Evolutionary conservation across 345 rosid genomes (phyloP), one percentile per base, ranked within the genome.

Genomic region (Arabidopsis suecica): DNA sequence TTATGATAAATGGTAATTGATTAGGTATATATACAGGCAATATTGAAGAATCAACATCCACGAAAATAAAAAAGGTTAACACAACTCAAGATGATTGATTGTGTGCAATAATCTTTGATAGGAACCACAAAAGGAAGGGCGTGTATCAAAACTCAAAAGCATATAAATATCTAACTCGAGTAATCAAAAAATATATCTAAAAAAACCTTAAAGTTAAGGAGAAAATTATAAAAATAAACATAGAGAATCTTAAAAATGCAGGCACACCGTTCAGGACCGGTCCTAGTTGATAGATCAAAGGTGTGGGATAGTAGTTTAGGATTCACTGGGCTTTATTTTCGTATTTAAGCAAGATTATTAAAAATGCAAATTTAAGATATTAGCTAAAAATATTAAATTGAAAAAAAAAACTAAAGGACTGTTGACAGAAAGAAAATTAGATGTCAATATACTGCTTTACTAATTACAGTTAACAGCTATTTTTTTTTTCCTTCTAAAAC

Each of bases 101-200:
- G 64, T 76, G 65, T 44, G 64, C 48, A 76, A 14, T 55, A 23
- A 69, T 76, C 70, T 44, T 42, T 16, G 40, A 61, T 61, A 53
- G 16, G 75, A 42, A 56, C 75, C 75, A 54, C 70, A 53, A 76
- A 76, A 76, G 70, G 40, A 69, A 61, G 75, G 80, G 65, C 40
- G 42, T 76, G 50, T 62, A 76, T 61, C 49, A 69, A 76, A 69
- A 69, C 69, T 61, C 49, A 69, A 76, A 69, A 69, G 75, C 23
- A 61, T 60, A 60, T 60, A 51, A 68, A 75, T 75, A 76, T 76
- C 74, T 68, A 68, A 41, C 34, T 58, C 18, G 12, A 66, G n/a
- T 47, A 34, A 74, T 7, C 6, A 25, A 25, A 12, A 13, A 42
- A 16, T 41, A 63, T 50, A 32, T 33, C 22, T 13, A 47, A 65